These are phyloP conservation scores for Boletus tomentosulus DNA, from an alignment of 768 basidiomycete species.

Conservation along the genomic window DNA sequence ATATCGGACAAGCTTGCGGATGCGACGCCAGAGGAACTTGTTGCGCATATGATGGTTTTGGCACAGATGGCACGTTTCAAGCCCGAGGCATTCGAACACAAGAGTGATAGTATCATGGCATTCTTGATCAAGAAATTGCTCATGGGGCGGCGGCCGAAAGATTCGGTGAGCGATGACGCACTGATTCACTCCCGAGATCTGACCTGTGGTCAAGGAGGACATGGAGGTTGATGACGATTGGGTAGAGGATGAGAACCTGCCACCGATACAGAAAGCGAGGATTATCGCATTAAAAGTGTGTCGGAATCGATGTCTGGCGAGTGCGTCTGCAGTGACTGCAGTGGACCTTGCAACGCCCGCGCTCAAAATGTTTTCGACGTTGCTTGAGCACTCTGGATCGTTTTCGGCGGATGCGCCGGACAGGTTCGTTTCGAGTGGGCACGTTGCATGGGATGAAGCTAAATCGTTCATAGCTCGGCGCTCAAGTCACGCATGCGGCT, in stretches of 20 bases:
- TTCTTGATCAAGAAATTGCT: slow-evolving; percentile 70
- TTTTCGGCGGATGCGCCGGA: slow-evolving; percentile 51
- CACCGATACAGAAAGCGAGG: slow-evolving; percentile 60
- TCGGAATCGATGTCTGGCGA: slow-evolving; percentile 74
- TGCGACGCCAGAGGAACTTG: slow-evolving; percentile 47
- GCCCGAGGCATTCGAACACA: slow-evolving; percentile 71
- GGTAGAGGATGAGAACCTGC: slow-evolving; percentile 63
- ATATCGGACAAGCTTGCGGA: slow-evolving; percentile 52
- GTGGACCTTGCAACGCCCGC: slow-evolving; percentile 70
- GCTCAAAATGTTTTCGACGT: slow-evolving; percentile 65
- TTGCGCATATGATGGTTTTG: slow-evolving; percentile 67
- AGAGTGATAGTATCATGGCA: slow-evolving; percentile 68
- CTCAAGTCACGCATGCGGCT: slow-evolving; percentile 77
- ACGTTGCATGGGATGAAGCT: background rate
- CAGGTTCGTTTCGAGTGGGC: slow-evolving; percentile 36
- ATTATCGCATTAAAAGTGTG: slow-evolving; percentile 76
- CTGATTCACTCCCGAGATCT: background rate
- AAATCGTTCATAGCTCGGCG: slow-evolving; percentile 40
- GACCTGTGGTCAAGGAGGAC: slow-evolving; percentile 39
- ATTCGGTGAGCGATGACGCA: slow-evolving; percentile 38
- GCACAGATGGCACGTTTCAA: slow-evolving; percentile 67
- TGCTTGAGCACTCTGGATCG: slow-evolving; percentile 69
- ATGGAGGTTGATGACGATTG: slow-evolving; percentile 70
- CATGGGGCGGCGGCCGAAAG: slow-evolving; percentile 48
- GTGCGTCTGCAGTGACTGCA: slow-evolving; percentile 54